A percentile compares a stretch with the other conserved stretches of the same genome.
phyloP scores from a whole-genome alignment of 2,329 filamentous ascomycete species.

The Penicillium sp. region DNA sequence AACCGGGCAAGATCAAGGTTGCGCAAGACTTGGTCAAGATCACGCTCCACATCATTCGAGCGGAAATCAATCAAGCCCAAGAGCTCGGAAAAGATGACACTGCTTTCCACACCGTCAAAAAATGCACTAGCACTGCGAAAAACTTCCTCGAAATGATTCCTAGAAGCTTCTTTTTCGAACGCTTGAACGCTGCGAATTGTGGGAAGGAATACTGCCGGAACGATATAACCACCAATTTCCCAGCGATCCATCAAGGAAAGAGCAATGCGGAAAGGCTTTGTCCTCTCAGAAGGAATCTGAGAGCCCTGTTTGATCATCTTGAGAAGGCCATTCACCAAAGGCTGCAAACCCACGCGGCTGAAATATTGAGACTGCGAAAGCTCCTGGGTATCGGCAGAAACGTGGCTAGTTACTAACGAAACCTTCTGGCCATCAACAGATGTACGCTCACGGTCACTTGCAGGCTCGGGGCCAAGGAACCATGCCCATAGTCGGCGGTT shows the following conservation, averaged over 20 bases:
- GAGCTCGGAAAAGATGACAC: constrained; percentile 85
- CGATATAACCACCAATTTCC: constrained; percentile 90
- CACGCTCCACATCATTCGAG: constrained; percentile 51
- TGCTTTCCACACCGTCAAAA: constrained; percentile 95
- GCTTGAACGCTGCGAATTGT: constrained; percentile 76
- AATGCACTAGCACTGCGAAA: constrained; percentile 91
- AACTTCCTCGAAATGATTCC: constrained; percentile 77
- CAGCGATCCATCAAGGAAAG: constrained; percentile 96
- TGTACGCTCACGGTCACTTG: constrained; percentile 38
- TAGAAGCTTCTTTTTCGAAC: constrained; percentile 69
- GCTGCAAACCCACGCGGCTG: constrained; percentile 71
- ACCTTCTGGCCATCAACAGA: constrained; percentile 31
- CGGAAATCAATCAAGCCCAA: constrained; percentile 62
- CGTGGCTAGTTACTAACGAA: constrained; percentile 28
- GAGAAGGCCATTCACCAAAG: constrained; percentile 73
- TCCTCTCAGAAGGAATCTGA: constrained; percentile 64
- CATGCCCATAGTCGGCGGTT: constrained; percentile 95
- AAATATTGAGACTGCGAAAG: constrained; percentile 76
- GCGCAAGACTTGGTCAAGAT: constrained; percentile 54
- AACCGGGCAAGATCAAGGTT: constrained; percentile 77
- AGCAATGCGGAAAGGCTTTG: constrained; percentile 85
- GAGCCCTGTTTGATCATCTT: constrained; percentile 68
- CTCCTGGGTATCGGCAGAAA: constrained; percentile 41
- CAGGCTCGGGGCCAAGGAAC: constrained; percentile 79
- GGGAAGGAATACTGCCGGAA: constrained; percentile 85